Percentiles rank a stretch among this genome's conserved stretches.
Conservation (phyloP, 352 stramenopile genomes). For the Globisporangium perplexum region DNA sequence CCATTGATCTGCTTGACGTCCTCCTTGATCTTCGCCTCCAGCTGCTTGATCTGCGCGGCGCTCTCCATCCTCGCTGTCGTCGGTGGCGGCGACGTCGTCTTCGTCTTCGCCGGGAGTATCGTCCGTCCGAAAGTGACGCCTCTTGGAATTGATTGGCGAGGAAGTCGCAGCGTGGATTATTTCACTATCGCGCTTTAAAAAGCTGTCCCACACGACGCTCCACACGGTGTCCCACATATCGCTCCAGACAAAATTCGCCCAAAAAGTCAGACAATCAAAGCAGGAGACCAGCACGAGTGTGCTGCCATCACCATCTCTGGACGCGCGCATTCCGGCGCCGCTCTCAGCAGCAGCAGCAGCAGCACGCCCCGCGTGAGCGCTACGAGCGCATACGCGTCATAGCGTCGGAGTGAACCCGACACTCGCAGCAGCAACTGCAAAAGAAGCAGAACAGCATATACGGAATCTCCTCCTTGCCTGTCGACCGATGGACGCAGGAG, state of each 20-base stretch:
- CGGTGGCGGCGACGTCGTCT: not conserved
- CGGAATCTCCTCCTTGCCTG: not conserved
- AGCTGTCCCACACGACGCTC: not conserved
- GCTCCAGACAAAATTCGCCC: no score
- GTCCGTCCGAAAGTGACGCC: not conserved
- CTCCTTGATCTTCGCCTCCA: constrained; percentile 83
- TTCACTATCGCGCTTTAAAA: not conserved
- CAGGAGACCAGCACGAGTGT: no score
- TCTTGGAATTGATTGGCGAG: constrained; percentile 7
- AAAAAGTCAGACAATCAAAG: no score
- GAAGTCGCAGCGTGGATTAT: not conserved
- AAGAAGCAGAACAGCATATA: not conserved
- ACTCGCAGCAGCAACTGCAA: no score
- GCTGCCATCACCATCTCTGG: no score
- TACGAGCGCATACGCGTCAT: no score
- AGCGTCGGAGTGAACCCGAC: no score
- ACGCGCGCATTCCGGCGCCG: no score
- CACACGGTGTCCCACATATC: not conserved
- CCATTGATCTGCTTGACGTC: constrained; percentile 84
- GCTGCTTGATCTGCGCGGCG: constrained; percentile 74
- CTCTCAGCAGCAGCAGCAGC: no score
- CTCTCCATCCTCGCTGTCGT: constrained; percentile 34
- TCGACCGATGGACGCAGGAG: constrained; percentile 16
- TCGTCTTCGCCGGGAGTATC: no score
- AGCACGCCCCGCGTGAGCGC: no score